Evolutionary conservation across 2,329 filamentous ascomycete species (phyloP), one percentile per base, ranked within the genome.

Genomic region (Colletotrichum orbiculare): DNA sequence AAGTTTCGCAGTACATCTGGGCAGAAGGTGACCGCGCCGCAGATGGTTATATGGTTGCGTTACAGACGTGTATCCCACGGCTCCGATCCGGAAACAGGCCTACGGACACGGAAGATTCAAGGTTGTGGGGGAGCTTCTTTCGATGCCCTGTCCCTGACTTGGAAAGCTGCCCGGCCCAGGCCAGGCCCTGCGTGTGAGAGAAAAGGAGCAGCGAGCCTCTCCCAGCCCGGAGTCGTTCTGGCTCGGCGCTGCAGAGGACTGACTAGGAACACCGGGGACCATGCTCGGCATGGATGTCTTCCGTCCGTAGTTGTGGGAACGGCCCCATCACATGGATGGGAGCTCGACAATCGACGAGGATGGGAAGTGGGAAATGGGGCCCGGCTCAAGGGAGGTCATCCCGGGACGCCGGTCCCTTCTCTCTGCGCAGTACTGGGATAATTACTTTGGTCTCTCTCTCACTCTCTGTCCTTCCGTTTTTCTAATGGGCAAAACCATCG

Each of bases 1-100:
- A 13, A 43, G n/a, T 11, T 50, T 6, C 17, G 15, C 11, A 8
- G 10, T 17, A 37, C 33, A 38, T 13, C 17, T 39, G 43, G 54
- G 46, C 34, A 42, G 41, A 47, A 37, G 43, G 63, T 45, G 58
- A 58, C 58, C 53, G 58, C 52, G 53, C 13, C 34, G 37, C 41
- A 53, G 63, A 48, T 54, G 42, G 54, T 64, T 57, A 65, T 25
- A 25, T 25, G 25, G 25, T 5, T 25, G 25, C 4, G 25, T 25
- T 25, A 66, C 53, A 59, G 37, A n/a, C 41, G 13, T 35, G 11
- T 1, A 38, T 35, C 41, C n/a, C 35, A 12, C 6, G 38, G 38
- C 46, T 35, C 39, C 37, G 46, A 35, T 43, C 38, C 25, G 5
- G 25, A 25, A 25, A 25, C 3, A 25, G 25, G 25, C 25, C 25